phyloP scores from a whole-genome alignment of 2,329 filamentous ascomycete species.

The Didymella lethalis region DNA sequence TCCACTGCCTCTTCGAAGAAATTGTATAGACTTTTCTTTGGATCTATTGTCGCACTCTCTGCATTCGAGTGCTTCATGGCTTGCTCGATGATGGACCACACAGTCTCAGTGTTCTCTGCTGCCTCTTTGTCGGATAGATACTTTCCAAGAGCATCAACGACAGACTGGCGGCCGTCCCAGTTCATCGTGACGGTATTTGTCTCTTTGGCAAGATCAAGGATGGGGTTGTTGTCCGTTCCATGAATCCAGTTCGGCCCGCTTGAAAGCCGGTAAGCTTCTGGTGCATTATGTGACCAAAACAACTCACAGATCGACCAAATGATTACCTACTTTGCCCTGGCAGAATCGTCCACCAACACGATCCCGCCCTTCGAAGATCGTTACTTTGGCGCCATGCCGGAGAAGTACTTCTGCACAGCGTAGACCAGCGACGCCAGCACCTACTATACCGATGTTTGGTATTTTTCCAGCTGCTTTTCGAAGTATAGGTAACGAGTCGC shows the following conservation, averaged over 20 bases:
- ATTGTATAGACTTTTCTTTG: slow-evolving; percentile 62
- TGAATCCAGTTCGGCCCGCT: slow-evolving; percentile 85
- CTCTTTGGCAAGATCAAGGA: slow-evolving; percentile 69
- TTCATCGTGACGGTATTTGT: slow-evolving; percentile 64
- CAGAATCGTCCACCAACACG: slow-evolving; percentile 71
- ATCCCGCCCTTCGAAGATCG: slow-evolving; percentile 72
- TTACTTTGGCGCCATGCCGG: slow-evolving; percentile 70
- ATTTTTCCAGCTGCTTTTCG: slow-evolving; percentile 45
- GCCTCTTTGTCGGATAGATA: slow-evolving; percentile 56
- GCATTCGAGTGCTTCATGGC: slow-evolving; percentile 73
- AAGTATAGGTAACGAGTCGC: slow-evolving; percentile 39
- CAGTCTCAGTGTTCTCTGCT: slow-evolving; percentile 55
- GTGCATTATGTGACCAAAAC: not conserved
- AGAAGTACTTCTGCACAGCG: slow-evolving; percentile 73
- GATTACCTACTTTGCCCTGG: slow-evolving; percentile 58
- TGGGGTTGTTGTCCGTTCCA: slow-evolving; percentile 74
- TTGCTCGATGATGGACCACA: slow-evolving; percentile 73
- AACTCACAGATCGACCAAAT: slow-evolving; percentile 65
- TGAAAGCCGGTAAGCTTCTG: not conserved
- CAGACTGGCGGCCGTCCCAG: slow-evolving; percentile 63
- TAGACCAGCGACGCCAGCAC: slow-evolving; percentile 74
- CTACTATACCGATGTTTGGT: slow-evolving; percentile 71
- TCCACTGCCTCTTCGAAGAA: slow-evolving; percentile 62
- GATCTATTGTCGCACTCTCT: slow-evolving; percentile 61
- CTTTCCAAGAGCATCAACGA: slow-evolving; percentile 66